phyloP scores from a whole-genome alignment of 176 grass and related monocot species.

The Calamus simplicifolius region DNA sequence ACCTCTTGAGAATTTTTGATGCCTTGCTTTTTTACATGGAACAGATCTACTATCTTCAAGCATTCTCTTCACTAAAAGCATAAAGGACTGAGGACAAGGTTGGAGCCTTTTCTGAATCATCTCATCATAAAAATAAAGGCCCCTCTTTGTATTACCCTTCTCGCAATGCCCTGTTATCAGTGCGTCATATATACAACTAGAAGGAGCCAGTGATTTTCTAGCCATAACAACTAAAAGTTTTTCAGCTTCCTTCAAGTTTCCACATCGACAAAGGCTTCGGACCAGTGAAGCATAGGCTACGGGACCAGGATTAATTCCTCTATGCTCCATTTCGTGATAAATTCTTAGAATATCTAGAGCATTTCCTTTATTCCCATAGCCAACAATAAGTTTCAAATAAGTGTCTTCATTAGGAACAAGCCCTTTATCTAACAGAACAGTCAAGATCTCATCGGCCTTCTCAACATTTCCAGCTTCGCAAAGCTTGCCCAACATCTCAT shows the following conservation, averaged over 20 bases:
- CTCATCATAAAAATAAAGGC: conserved; percentile 61
- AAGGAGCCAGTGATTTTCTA: conserved; percentile 28
- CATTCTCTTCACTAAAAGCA: conserved; percentile 42
- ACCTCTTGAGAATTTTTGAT: too few species aligned
- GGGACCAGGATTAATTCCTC: conserved; percentile 15
- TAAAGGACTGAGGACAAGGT: conserved; percentile 47
- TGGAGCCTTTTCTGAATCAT: conserved; percentile 40
- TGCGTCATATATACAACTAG: conserved; percentile 29
- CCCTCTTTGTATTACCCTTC: conserved; percentile 43
- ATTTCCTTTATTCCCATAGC: conserved; percentile 38
- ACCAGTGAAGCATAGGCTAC: conserved; percentile 35
- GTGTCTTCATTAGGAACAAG: conserved; percentile 35
- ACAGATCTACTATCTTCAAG: conserved; percentile 7
- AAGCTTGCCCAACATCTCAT: conserved; percentile 35
- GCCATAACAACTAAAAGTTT: conserved; percentile 44
- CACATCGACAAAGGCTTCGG: conserved; percentile 47
- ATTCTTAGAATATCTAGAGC: conserved; percentile 38
- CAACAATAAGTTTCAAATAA: conserved; percentile 43
- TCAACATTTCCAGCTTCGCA: conserved; percentile 30
- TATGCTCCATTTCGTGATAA: conserved; percentile 75
- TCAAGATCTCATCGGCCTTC: conserved; percentile 51
- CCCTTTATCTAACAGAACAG: conserved; percentile 39
- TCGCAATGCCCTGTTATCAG: conserved; percentile 51
- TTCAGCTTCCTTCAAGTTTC: conserved; percentile 55
- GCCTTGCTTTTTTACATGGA: too few species aligned